A percentile compares a stretch with the other conserved stretches of the same genome.
These are phyloP conservation scores for Papiliotrema fonsecae DNA, from an alignment of 1,284 basidiomycete genomes.

Conservation along the genomic window DNA sequence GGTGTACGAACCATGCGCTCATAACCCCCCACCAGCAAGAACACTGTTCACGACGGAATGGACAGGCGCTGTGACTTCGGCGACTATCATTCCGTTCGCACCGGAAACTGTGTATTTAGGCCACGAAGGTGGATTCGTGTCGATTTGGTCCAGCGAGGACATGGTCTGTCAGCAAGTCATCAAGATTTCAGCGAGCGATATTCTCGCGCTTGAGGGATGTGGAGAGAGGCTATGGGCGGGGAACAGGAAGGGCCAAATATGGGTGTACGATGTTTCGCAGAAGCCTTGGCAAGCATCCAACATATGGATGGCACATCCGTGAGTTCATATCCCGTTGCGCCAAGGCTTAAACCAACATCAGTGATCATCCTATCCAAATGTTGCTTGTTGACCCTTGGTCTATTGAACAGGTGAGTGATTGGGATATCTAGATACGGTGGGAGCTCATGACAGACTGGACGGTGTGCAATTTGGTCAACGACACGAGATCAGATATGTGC, in stretches of 20 bases:
- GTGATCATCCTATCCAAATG: conserved; percentile 66
- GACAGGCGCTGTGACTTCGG: conserved; percentile 72
- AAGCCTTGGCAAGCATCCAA: conserved; percentile 83
- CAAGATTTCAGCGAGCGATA: conserved; percentile 72
- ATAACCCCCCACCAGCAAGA: conserved; percentile 44
- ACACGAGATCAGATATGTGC: conserved; percentile 74
- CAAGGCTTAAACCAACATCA: conserved; percentile 14
- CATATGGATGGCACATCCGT: conserved; percentile 76
- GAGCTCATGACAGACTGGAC: conserved; percentile 33
- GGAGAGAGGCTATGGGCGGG: conserved; percentile 80
- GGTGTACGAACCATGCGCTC: conserved; percentile 62
- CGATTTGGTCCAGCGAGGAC: conserved; percentile 59
- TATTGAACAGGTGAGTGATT: conserved; percentile 56
- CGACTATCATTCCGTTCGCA: conserved; percentile 66
- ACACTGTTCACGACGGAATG: conserved; percentile 54
- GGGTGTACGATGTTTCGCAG: conserved; percentile 67
- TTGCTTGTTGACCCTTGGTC: conserved; percentile 69
- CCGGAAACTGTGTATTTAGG: conserved; percentile 74
- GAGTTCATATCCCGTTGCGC: conserved; percentile 11
- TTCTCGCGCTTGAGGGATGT: conserved; percentile 74
- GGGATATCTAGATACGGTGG: no score
- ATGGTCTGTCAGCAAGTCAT: conserved; percentile 45
- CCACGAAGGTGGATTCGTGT: conserved; percentile 85
- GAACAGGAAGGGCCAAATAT: conserved; percentile 71
- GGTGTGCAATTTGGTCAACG: conserved; percentile 69